These are phyloP conservation scores for Colletotrichum theobromicola DNA, from an alignment of 2,329 filamentous ascomycete species.

Conservation along the genomic window DNA sequence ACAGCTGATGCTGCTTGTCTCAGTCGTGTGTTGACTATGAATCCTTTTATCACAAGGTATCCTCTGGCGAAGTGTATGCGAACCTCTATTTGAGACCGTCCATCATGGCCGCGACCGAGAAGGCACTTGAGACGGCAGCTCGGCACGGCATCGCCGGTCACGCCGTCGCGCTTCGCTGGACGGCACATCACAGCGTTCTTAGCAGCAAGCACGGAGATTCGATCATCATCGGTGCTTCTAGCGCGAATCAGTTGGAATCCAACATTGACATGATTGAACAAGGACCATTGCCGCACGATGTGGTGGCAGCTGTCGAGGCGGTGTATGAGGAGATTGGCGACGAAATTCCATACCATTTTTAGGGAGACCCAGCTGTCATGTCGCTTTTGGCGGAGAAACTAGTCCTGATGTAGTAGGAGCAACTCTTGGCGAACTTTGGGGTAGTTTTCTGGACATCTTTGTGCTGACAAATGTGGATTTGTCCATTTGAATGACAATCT, in stretches of 20 bases:
- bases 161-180: constrained; percentile 47
- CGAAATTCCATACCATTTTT: background rate
- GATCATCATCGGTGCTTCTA: constrained; percentile 40
- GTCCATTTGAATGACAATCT: background rate
- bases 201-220: constrained; percentile 35
- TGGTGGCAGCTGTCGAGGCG: constrained; percentile 26
- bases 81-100: constrained; percentile 30
- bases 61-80: constrained; percentile 28
- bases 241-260: constrained; percentile 35
- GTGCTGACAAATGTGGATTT: background rate
- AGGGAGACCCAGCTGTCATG: background rate
- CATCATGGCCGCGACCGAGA: constrained; percentile 30
- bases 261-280: constrained; percentile 40
- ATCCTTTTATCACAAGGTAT: background rate
- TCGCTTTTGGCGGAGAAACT: background rate
- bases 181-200: constrained; percentile 38
- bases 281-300: constrained; percentile 43
- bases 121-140: constrained; percentile 27
- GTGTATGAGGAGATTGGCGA: background rate
- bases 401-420: background rate
- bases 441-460: background rate
- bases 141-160: constrained; percentile 42
- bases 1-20: background rate
- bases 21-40: background rate
- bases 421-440: background rate